Evolutionary conservation across 2,329 filamentous ascomycete species (phyloP), one percentile per base, ranked within the genome.

Genomic region (Thelonectria discophora): DNA sequence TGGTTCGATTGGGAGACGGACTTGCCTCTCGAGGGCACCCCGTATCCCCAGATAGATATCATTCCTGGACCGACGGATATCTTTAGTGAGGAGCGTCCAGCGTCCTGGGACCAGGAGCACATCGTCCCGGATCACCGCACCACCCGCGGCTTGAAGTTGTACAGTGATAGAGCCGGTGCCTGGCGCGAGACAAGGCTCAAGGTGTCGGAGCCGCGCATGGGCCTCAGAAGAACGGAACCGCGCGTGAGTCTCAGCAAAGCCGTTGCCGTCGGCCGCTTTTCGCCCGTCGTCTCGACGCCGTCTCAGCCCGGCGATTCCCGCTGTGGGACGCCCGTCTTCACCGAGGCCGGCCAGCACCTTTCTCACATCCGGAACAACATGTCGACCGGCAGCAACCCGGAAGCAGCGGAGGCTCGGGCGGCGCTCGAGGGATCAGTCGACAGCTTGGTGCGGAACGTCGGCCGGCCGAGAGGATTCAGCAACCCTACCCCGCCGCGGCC

Each of bases 41-140:
- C 60, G 27, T 71, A 71, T 51, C 69, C 69, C 7, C 51, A 60
- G 12, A n/a, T 65, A 15, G 61, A 54, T 47, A 60, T 58, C 2
- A 66, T 71, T 24, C 65, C 69, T 20, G 60, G 30, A 21, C 69
- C 64, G 34, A 67, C 62, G 7, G 34, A 46, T 2, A 56, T 60
- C 52, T 46, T 49, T 15, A 55, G 63, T 9, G 48, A 67, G 9
- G 58, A 63, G 42, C 40, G 57, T 39, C 17, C 7, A 13, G 49
- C 21, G 18, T 45, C 34, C 2, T 56, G 50, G 39, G 30, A 48
- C n/a, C 21, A 24, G 21, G 21, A 24, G 21, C 21, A n/a, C 18
- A 10, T 42, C 17, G 30, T 18, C 30, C 2, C 30, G 11, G 54
- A 55, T 3, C 56, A 56, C 30, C 54, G 55, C 27, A 63, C 64